Conservation (phyloP, 176 grass and related monocot species). For the Echinochloa phyllopogon region DNA sequence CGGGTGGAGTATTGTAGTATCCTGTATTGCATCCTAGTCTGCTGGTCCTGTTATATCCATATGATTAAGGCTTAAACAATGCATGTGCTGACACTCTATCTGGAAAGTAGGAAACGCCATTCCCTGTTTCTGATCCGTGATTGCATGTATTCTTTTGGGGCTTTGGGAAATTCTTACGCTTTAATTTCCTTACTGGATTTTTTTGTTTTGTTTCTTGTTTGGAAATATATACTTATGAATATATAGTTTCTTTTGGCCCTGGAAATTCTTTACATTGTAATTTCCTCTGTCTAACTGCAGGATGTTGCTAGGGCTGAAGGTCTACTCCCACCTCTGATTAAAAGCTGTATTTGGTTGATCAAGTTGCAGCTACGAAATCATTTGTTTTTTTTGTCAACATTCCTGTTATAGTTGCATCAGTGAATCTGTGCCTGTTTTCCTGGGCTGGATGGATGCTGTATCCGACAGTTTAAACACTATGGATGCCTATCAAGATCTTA, state of each 20-base stretch:
- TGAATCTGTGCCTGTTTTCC: not conserved
- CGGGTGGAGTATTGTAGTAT: not conserved
- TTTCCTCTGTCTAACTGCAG: slow-evolving; percentile 34
- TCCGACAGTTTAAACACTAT: not conserved
- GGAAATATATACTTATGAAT: not conserved
- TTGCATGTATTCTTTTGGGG: not conserved
- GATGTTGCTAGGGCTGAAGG: slow-evolving; percentile 54
- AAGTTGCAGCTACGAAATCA: slow-evolving; percentile 24
- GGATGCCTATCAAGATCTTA: not conserved
- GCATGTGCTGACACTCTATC: not conserved
- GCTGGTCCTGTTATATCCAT: not conserved
- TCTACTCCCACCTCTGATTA: slow-evolving; percentile 23
- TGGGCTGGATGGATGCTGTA: not conserved
- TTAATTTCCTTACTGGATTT: not conserved
- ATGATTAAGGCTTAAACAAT: not conserved
- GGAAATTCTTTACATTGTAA: not conserved
- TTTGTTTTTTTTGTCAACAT: not conserved
- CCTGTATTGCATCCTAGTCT: not conserved
- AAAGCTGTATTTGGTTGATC: not conserved
- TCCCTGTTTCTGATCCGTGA: not conserved
- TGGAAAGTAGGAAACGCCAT: not conserved
- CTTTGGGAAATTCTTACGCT: not conserved
- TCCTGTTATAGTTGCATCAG: not conserved
- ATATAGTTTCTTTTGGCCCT: not conserved
- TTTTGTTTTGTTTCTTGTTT: not conserved